phyloP scores from a whole-genome alignment of 345 rosid genomes.

The Melaleuca alternifolia region DNA sequence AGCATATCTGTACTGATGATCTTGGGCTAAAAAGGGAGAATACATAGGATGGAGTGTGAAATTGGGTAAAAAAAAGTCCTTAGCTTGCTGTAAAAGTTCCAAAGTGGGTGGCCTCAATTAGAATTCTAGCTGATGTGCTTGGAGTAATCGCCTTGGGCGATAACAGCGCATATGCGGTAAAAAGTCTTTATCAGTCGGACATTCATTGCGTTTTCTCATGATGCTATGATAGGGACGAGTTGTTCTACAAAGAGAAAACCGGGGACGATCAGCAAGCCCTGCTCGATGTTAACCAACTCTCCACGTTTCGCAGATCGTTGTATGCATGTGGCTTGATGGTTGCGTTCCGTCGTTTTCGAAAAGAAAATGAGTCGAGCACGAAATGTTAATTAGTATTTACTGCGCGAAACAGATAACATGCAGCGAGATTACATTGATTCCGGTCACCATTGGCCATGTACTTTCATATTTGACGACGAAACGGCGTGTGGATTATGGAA shows the following conservation, averaged over 20 bases:
- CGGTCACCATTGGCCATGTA: background rate
- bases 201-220: background rate
- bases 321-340: background rate
- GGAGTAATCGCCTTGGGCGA: background rate
- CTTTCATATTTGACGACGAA: background rate
- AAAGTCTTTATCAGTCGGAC: background rate
- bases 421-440: background rate
- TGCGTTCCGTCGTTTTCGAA: background rate
- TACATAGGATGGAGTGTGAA: background rate
- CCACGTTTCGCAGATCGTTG: background rate
- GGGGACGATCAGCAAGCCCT: background rate
- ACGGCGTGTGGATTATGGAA: background rate
- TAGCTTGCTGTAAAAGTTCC: background rate
- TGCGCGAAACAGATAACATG: background rate
- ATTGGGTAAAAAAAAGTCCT: background rate
- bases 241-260: background rate
- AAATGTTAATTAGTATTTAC: background rate
- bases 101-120: background rate
- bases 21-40: background rate
- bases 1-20: background rate
- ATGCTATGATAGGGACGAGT: background rate
- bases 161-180: background rate
- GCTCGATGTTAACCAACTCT: background rate
- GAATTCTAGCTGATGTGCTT: background rate
- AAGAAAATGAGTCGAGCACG: background rate